Evolutionary conservation across 345 rosid species (phyloP), one percentile per base, ranked within the genome.

Genomic region (Arabidopsis arenosa): DNA sequence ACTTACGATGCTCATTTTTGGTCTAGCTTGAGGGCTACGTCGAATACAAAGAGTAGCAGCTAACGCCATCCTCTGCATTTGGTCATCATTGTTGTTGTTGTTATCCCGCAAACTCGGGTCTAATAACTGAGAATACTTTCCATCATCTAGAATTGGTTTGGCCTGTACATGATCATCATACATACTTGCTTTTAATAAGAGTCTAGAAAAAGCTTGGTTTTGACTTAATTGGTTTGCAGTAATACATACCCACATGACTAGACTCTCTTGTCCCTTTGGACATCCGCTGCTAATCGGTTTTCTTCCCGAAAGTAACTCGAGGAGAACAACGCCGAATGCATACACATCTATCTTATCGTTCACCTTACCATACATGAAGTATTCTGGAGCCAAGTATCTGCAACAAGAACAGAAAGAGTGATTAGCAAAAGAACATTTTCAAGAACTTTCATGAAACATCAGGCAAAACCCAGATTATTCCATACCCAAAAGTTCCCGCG

Each of bases 351-450:
- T 83, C 84, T 91, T 96, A 78, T 96, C 87, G 66, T 86, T 93
- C 61, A 93, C 90, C 77, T 88, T 93, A 28, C 98, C 99, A 71
- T 86, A 86, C 97, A 91, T 86, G 74, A 96, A 90, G 74, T 96
- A 96, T 71, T 96, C 99, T 9, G 99, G 99, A 66, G 99, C 99
- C 88, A 96, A 75, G 85, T 96, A 95, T 41, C 98, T 94, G 84
- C 80, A 81, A 52, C 49, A 64, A 48, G 58, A 66, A 78, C 18
- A 15, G 5, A 78, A 66, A 18, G 21, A 18, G 21, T 18, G 44
- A 28, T 72, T 36, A 58, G 43, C 36, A 14, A 41, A 51, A 48
- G 30, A 41, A 69, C 53, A n/a, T 52, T 23, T 70, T 54, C 28
- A 54, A 44, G 58, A 75, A 61, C 33, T 67, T 26, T 28, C 14